phyloP scores from a whole-genome alignment of 345 rosid species.

The Firmiana major region DNA sequence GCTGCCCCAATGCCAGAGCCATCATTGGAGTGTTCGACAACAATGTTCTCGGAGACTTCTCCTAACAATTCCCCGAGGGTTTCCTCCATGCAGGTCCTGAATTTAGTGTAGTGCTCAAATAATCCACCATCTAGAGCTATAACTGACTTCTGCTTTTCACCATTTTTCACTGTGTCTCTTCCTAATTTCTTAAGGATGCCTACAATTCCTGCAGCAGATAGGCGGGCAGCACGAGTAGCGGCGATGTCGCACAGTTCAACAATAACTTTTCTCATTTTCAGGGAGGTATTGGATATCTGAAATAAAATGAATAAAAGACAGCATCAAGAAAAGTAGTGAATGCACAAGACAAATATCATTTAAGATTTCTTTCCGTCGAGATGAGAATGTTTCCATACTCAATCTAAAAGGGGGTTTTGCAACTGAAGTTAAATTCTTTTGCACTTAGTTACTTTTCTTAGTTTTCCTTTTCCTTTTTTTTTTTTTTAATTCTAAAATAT shows the following conservation, averaged over 20 bases:
- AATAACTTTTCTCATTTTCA: constrained; percentile 53
- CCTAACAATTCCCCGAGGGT: constrained; percentile 62
- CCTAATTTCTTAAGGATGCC: constrained; percentile 76
- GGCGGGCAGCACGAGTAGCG: constrained; percentile 67
- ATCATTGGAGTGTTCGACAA: constrained; percentile 47
- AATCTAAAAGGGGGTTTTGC: neutral
- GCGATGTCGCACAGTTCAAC: constrained; percentile 54
- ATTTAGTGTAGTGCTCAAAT: constrained; percentile 62
- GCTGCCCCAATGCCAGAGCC: constrained; percentile 85
- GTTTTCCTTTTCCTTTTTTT: too few relatives aligned
- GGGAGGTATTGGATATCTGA: constrained; percentile 36
- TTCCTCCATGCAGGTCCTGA: constrained; percentile 45
- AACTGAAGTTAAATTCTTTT: neutral
- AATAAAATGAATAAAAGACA: too few relatives aligned
- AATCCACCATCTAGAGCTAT: constrained; percentile 75
- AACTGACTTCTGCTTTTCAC: constrained; percentile 49
- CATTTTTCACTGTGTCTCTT: constrained; percentile 41
- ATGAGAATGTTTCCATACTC: neutral
- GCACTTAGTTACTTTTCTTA: neutral
- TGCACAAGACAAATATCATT: neutral
- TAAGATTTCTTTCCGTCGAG: neutral
- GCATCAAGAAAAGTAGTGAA: neutral
- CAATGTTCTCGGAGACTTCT: constrained; percentile 37
- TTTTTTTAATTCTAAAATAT: neutral
- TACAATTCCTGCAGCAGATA: constrained; percentile 64